These are phyloP conservation scores for Pseudocercospora fijiensis DNA, from an alignment of 2,329 filamentous ascomycete genomes.

Conservation along the genomic window DNA sequence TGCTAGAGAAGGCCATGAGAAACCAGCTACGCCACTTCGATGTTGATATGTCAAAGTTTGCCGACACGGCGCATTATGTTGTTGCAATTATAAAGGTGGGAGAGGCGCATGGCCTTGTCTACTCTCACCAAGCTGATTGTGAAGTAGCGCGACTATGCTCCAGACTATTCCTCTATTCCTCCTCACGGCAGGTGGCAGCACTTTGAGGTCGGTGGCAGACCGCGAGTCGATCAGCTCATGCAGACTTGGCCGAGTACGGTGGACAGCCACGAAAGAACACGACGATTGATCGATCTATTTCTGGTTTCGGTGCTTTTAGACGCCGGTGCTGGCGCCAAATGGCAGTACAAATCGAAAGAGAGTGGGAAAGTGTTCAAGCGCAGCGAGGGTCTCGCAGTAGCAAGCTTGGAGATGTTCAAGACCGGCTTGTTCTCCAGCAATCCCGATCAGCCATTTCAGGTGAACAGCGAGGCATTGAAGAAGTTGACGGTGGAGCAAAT, in stretches of 20 bases:
- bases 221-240: conserved; percentile 69
- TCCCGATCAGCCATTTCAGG: conserved; percentile 76
- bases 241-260: conserved; percentile 66
- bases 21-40: conserved; percentile 83
- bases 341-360: conserved; percentile 90
- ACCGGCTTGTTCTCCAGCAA: conserved; percentile 83
- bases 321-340: conserved; percentile 83
- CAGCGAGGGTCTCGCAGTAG: conserved; percentile 82
- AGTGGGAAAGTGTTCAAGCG: conserved; percentile 78
- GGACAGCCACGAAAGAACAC: conserved; percentile 71
- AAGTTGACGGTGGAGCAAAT: conserved; percentile 72
- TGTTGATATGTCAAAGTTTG: conserved; percentile 81
- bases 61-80: conserved; percentile 79
- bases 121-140: not conserved
- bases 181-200: conserved; percentile 85
- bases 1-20: conserved; percentile 72
- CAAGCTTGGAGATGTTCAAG: conserved; percentile 89
- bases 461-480: conserved; percentile 78
- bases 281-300: conserved; percentile 74
- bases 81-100: conserved; percentile 90
- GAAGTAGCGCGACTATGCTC: conserved; percentile 65
- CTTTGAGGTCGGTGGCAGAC: conserved; percentile 75
- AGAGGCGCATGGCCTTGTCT: not conserved
- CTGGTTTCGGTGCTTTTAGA: conserved; percentile 78
- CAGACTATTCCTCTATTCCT: conserved; percentile 71